Evolutionary conservation across 306 rosid species (phyloP).

Genomic region (Echinosophora koreensis): DNA sequence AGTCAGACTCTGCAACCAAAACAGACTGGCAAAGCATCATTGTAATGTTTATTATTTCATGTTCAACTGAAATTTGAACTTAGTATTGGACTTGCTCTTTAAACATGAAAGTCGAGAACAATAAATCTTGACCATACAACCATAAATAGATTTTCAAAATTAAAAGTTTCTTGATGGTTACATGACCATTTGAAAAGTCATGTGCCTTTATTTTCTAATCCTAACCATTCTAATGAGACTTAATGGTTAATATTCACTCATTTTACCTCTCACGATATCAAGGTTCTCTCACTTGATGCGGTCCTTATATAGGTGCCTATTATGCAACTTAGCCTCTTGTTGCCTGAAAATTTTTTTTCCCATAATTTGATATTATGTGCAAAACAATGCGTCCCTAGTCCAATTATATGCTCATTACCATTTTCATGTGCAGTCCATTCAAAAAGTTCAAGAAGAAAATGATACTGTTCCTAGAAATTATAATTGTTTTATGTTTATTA

Average conservation of each 20-base stretch:
- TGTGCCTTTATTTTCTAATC: no score
- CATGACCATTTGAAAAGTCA: no score
- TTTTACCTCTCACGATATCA: no score
- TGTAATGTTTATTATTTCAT: conserved; percentile 56
- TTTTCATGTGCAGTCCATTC: not conserved
- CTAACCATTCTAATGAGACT: no score
- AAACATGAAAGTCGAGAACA: conserved; percentile 14
- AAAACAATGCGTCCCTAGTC: not conserved
- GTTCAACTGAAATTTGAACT: conserved; percentile 22
- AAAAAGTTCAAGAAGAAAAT: not conserved
- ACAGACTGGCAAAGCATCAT: conserved; percentile 94
- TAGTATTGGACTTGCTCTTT: conserved; percentile 16
- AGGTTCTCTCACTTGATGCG: no score
- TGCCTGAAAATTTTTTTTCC: not conserved
- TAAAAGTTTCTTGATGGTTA: no score
- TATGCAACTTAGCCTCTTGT: conserved; percentile 1
- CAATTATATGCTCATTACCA: not conserved
- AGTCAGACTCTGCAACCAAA: conserved; percentile 55
- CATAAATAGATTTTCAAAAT: no score
- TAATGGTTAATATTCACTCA: no score
- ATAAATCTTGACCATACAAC: not conserved
- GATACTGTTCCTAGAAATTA: conserved; percentile 3
- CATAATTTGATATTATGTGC: not conserved
- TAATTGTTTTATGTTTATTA: not conserved
- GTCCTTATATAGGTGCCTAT: not conserved